Evolutionary conservation across 805 yeast genomes (phyloP).

Genomic region (Metschnikowia continentalis): DNA sequence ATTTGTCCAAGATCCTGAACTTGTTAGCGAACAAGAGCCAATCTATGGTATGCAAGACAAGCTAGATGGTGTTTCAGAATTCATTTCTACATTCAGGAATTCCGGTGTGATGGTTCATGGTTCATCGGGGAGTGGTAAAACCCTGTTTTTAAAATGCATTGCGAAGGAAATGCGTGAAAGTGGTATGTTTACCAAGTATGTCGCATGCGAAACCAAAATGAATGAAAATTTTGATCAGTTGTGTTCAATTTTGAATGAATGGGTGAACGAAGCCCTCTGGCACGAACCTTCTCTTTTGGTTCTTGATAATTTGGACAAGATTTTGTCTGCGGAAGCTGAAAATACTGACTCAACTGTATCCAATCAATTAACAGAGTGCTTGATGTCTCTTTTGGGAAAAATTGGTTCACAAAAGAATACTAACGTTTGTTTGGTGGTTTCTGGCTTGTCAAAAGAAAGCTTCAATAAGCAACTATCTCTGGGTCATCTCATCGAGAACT

Average conservation of each 20-base stretch:
- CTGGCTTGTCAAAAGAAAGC: constrained; percentile 61
- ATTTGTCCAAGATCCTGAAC: constrained; percentile 23
- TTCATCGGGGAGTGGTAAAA: constrained; percentile 77
- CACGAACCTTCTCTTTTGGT: constrained; percentile 70
- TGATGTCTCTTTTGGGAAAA: constrained; percentile 43
- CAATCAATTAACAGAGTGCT: constrained; percentile 59
- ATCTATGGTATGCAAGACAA: constrained; percentile 54
- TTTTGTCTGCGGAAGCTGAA: constrained; percentile 62
- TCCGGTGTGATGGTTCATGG: constrained; percentile 67
- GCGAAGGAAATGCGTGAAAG: constrained; percentile 31
- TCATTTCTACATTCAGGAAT: constrained; percentile 40
- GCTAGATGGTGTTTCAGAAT: constrained; percentile 35
- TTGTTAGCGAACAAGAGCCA: constrained; percentile 22
- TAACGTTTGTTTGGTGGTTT: constrained; percentile 54
- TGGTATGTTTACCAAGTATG: constrained; percentile 44
- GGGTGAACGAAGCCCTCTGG: constrained; percentile 61
- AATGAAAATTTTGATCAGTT: constrained; percentile 50
- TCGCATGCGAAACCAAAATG: constrained; percentile 52
- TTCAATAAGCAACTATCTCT: constrained; percentile 58
- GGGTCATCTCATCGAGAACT: constrained; percentile 67
- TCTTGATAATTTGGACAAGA: constrained; percentile 72
- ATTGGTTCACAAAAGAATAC: constrained; percentile 42
- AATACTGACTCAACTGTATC: constrained; percentile 59
- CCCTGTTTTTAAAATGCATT: constrained; percentile 48
- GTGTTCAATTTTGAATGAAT: constrained; percentile 40